phyloP scores from a whole-genome alignment of 495 filamentous ascomycete genomes.

The Xylaria grammica region DNA sequence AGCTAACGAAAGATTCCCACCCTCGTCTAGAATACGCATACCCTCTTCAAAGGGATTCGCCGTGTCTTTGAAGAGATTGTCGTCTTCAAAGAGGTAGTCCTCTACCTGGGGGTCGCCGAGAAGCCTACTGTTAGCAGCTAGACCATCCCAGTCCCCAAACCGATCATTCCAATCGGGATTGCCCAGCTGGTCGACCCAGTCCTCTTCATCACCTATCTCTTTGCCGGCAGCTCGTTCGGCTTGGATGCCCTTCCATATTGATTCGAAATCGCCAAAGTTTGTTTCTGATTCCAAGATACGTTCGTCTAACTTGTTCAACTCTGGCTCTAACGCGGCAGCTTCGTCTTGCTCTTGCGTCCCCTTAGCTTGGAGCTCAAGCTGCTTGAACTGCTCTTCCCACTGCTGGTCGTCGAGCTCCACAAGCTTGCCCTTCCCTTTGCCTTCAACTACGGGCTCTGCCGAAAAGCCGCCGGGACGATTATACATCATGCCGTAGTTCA shows the following conservation, averaged over 20 bases:
- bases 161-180: conserved; percentile 74
- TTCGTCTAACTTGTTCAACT: conserved; percentile 85
- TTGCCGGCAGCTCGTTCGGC: conserved; percentile 77
- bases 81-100: conserved; percentile 92
- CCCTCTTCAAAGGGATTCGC: conserved; percentile 88
- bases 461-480: conserved; percentile 56
- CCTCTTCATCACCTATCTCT: conserved; percentile 69
- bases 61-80: conserved; percentile 81
- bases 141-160: conserved; percentile 54
- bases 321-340: conserved; percentile 79
- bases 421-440: conserved; percentile 85
- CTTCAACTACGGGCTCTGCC: conserved; percentile 43
- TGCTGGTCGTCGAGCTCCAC: conserved; percentile 91
- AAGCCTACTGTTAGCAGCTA: conserved; percentile 60
- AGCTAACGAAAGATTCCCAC: conserved; percentile 91
- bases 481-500: conserved; percentile 53
- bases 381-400: conserved; percentile 94
- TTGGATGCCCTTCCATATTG: conserved; percentile 84
- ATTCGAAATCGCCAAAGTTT: conserved; percentile 83
- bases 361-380: conserved; percentile 77
- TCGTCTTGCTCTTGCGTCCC: conserved; percentile 64
- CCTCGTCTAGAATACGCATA: conserved; percentile 85
- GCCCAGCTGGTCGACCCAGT: conserved; percentile 66
- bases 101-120: conserved; percentile 75
- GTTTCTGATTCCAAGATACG: conserved; percentile 58